A percentile compares a stretch with the other conserved stretches of the same genome.
phyloP scores from a whole-genome alignment of 257 asterid genomes.

The Nicotiana otophora region DNA sequence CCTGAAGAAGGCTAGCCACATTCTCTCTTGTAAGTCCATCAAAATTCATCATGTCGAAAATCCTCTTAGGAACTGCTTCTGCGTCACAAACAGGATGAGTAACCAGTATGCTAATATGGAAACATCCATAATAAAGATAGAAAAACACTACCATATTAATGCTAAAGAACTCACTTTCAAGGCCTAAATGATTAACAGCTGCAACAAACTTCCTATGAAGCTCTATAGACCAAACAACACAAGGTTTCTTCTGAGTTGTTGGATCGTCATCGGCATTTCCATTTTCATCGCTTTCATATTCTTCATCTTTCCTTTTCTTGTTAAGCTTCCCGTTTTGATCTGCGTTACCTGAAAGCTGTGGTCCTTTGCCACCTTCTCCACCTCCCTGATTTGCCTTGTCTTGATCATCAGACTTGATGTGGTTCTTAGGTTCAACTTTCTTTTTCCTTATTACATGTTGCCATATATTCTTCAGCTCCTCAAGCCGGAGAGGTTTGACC shows the following conservation, averaged over 20 bases:
- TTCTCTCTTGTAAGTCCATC: conserved; percentile 85
- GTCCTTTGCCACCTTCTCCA: conserved; percentile 44
- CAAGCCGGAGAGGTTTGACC: conserved; percentile 77
- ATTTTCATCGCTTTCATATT: conserved; percentile 55
- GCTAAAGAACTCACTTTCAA: conserved; percentile 52
- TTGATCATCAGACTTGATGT: conserved; percentile 29
- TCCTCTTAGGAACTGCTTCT: conserved; percentile 93
- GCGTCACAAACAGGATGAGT: conserved; percentile 12
- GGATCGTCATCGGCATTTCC: conserved; percentile 59
- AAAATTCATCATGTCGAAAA: conserved; percentile 81
- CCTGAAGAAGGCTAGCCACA: conserved; percentile 98
- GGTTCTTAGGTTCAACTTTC: conserved; percentile 35
- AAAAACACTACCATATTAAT: background rate
- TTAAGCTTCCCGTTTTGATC: conserved; percentile 52
- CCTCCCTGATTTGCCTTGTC: conserved; percentile 29
- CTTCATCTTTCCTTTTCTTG: conserved; percentile 78
- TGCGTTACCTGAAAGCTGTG: conserved; percentile 30
- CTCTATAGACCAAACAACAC: conserved; percentile 90
- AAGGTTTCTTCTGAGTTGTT: conserved; percentile 72
- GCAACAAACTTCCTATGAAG: conserved; percentile 84
- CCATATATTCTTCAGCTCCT: conserved; percentile 83
- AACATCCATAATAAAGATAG: conserved; percentile 4
- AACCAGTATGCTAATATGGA: background rate
- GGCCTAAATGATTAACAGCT: conserved; percentile 81
- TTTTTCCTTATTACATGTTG: conserved; percentile 77